Percentiles rank a stretch among this genome's conserved stretches.
These are phyloP conservation scores for Orbilia ellipsospora DNA, from an alignment of 2,329 filamentous ascomycete genomes.

Conservation along the genomic window DNA sequence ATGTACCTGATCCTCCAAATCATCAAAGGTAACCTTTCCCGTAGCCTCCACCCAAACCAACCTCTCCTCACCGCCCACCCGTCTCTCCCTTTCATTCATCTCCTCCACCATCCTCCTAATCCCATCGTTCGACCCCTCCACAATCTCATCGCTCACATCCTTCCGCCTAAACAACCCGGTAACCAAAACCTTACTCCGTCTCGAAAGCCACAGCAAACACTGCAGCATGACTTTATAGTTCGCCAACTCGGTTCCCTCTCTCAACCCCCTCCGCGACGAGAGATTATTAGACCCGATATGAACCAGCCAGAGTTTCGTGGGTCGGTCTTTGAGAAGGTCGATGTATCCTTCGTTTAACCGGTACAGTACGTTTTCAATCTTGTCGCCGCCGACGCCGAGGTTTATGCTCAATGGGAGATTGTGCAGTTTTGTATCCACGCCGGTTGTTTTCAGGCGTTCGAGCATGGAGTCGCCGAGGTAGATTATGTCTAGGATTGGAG, in stretches of 20 bases:
- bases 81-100: background rate
- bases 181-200: slow-evolving; percentile 50
- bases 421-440: slow-evolving; percentile 42
- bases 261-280: slow-evolving; percentile 50
- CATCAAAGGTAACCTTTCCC: background rate
- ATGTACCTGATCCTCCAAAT: slow-evolving; percentile 57
- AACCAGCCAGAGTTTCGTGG: slow-evolving; percentile 56
- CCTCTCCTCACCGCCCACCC: background rate
- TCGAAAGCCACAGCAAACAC: slow-evolving; percentile 7
- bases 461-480: slow-evolving; percentile 59
- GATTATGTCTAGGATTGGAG: slow-evolving; percentile 22
- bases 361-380: slow-evolving; percentile 57
- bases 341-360: slow-evolving; percentile 52
- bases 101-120: slow-evolving; percentile 2
- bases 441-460: slow-evolving; percentile 58
- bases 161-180: slow-evolving; percentile 57
- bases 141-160: slow-evolving; percentile 53
- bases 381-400: slow-evolving; percentile 59
- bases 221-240: slow-evolving; percentile 20
- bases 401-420: slow-evolving; percentile 57
- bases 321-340: background rate
- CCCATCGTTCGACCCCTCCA: slow-evolving; percentile 52
- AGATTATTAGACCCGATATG: slow-evolving; percentile 58
- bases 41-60: slow-evolving; percentile 26
- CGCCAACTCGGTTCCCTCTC: slow-evolving; percentile 3